phyloP scores from a whole-genome alignment of 805 yeast genomes.

The Kazachstania africana region DNA sequence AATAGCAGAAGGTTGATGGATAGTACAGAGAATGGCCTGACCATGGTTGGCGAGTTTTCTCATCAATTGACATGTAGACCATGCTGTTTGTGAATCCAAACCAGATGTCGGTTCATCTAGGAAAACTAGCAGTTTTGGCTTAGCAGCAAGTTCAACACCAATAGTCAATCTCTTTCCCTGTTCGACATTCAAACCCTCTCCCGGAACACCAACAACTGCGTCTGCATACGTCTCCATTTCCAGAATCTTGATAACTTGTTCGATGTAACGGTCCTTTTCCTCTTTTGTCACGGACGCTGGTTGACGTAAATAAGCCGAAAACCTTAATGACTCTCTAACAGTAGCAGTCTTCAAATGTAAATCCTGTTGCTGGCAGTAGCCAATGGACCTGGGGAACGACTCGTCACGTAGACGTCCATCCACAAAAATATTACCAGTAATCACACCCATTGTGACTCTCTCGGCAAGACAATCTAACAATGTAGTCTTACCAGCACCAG shows the following conservation, averaged over 20 bases:
- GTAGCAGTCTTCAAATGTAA: slow-evolving; percentile 53
- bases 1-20: slow-evolving; percentile 70
- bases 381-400: slow-evolving; percentile 51
- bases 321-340: slow-evolving; percentile 61
- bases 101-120: slow-evolving; percentile 62
- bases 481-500: slow-evolving; percentile 81
- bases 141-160: slow-evolving; percentile 55
- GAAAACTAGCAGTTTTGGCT: slow-evolving; percentile 43
- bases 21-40: slow-evolving; percentile 57
- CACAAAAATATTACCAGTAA: slow-evolving; percentile 55
- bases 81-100: slow-evolving; percentile 43
- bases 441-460: slow-evolving; percentile 58
- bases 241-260: slow-evolving; percentile 45
- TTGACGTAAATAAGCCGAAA: slow-evolving; percentile 59
- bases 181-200: slow-evolving; percentile 51
- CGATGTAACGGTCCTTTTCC: slow-evolving; percentile 57
- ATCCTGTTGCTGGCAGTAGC: slow-evolving; percentile 73
- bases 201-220: slow-evolving; percentile 58
- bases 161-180: slow-evolving; percentile 49
- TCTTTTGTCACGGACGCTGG: slow-evolving; percentile 36
- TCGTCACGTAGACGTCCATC: slow-evolving; percentile 49
- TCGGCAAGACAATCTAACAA: slow-evolving; percentile 59
- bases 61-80: slow-evolving; percentile 50
- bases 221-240: slow-evolving; percentile 56
- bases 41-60: slow-evolving; percentile 48